A percentile compares a stretch with the other conserved stretches of the same genome.
Evolutionary conservation across 2,329 filamentous ascomycete species (phyloP).

Genomic region (Didymella segeticola): DNA sequence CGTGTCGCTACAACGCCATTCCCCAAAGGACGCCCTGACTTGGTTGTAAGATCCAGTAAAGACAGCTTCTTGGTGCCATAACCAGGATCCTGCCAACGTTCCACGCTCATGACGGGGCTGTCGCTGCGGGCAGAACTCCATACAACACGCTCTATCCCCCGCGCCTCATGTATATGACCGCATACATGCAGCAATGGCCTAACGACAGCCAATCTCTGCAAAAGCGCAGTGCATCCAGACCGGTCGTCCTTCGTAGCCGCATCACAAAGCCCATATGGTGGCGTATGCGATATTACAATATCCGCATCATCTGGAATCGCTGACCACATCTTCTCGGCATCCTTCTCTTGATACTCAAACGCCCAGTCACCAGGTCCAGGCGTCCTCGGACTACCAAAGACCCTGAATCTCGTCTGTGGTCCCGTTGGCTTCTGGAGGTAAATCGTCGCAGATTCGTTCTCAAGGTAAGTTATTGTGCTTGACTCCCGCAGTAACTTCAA

Average conservation of each 20-base stretch:
- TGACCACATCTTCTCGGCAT: slow-evolving; percentile 62
- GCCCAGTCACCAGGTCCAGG: slow-evolving; percentile 67
- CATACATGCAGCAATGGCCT: slow-evolving; percentile 71
- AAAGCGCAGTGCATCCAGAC: slow-evolving; percentile 67
- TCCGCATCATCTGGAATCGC: slow-evolving; percentile 67
- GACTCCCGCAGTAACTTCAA: slow-evolving; percentile 59
- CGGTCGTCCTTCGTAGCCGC: slow-evolving; percentile 28
- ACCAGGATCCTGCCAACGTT: slow-evolving; percentile 67
- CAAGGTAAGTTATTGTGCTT: slow-evolving; percentile 68
- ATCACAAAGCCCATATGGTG: slow-evolving; percentile 67
- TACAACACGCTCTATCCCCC: slow-evolving; percentile 67
- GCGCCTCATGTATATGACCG: slow-evolving; percentile 74
- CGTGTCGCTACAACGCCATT: slow-evolving; percentile 38
- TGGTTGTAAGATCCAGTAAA: slow-evolving; percentile 64
- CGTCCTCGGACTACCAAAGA: slow-evolving; percentile 76
- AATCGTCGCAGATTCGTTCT: slow-evolving; percentile 63
- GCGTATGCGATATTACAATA: slow-evolving; percentile 75
- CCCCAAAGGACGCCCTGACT: slow-evolving; percentile 35
- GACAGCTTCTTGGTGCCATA: slow-evolving; percentile 66
- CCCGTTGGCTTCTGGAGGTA: slow-evolving; percentile 59
- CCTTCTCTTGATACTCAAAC: slow-evolving; percentile 64
- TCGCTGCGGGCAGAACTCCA: slow-evolving; percentile 59
- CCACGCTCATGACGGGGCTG: slow-evolving; percentile 36
- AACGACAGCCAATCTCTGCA: slow-evolving; percentile 64
- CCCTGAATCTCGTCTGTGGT: slow-evolving; percentile 61